These are phyloP conservation scores for Chaetomiaceae sp. DNA, from an alignment of 2,329 filamentous ascomycete genomes.

Conservation along the genomic window DNA sequence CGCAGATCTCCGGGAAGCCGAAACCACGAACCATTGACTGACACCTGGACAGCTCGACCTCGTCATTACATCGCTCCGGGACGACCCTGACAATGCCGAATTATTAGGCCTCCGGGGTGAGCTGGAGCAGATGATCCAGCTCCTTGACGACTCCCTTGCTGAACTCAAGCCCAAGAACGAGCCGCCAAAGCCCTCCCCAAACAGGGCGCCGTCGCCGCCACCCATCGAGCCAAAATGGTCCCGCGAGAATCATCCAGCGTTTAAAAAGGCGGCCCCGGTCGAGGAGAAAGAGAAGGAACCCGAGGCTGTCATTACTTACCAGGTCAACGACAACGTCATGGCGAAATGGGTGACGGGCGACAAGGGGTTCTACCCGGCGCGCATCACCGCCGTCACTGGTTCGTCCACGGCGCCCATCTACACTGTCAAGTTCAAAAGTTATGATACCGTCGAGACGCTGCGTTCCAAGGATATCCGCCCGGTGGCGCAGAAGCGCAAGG, in stretches of 20 bases:
- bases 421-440: conserved; percentile 91
- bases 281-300: conserved; percentile 48
- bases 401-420: conserved; percentile 89
- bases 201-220: conserved; percentile 37
- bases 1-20: conserved; percentile 18
- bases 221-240: conserved; percentile 63
- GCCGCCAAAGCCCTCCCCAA: conserved; percentile 44
- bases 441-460: conserved; percentile 78
- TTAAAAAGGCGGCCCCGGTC: conserved; percentile 52
- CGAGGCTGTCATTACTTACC: conserved; percentile 58
- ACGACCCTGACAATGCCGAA: conserved; percentile 75
- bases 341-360: conserved; percentile 91
- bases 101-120: conserved; percentile 73
- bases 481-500: conserved; percentile 77
- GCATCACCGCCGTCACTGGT: conserved; percentile 90
- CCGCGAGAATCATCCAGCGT: conserved; percentile 74
- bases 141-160: conserved; percentile 75
- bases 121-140: conserved; percentile 74
- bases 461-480: conserved; percentile 80
- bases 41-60: conserved; percentile 62
- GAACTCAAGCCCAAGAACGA: conserved; percentile 63
- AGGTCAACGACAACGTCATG: conserved; percentile 84
- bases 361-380: conserved; percentile 83
- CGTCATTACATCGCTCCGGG: conserved; percentile 68
- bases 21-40: background rate